Evolutionary conservation across 345 rosid species (phyloP), one percentile per base, ranked within the genome.

Genomic region (Odontarrhena argentea): DNA sequence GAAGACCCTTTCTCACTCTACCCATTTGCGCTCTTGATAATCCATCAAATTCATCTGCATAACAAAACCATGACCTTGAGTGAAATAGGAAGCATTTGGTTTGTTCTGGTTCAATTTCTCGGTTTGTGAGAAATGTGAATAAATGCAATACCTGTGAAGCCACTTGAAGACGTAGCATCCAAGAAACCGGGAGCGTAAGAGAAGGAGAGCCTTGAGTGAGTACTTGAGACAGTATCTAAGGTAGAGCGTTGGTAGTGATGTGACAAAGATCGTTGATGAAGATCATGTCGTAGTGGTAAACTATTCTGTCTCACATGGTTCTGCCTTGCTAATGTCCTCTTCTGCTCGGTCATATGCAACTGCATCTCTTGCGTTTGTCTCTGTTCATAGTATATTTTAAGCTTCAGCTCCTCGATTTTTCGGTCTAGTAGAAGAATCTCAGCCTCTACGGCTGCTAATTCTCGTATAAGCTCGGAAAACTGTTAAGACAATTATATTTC

Each of bases 391-490:
- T 71, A 78, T 55, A 89, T 13, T 60, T 80, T 78, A 71, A 85
- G 77, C 76, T 87, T 89, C 58, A 89, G 75, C 66, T 79, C 87
- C 60, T 82, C 77, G 34, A 92, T 80, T 76, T 77, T 85, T 55
- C 83, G 71, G 83, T 92, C 96, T n/a, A 89, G 77, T 83, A 80
- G 73, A 30, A 78, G 28, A 13, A 92, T 87, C 81, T 92, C 96
- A 60, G 87, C 85, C 71, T 92, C 96, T 45, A 84, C 93, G 69
- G 67, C 56, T 22, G 93, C 84, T 61, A 89, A 40, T 72, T 92
- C 96, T 38, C 79, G 59, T 13, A 92, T 78, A 36, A 89, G 82
- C 48, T 71, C 78, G 25, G 74, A 84, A 68, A 87, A 85, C 96
- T 92, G 81, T 48, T 28, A n/a, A 18, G 9, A 46, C 5, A 50